Base-by-base conservation (phyloP, 208 protist species). In the Trypanosoma melophagium region DNA sequence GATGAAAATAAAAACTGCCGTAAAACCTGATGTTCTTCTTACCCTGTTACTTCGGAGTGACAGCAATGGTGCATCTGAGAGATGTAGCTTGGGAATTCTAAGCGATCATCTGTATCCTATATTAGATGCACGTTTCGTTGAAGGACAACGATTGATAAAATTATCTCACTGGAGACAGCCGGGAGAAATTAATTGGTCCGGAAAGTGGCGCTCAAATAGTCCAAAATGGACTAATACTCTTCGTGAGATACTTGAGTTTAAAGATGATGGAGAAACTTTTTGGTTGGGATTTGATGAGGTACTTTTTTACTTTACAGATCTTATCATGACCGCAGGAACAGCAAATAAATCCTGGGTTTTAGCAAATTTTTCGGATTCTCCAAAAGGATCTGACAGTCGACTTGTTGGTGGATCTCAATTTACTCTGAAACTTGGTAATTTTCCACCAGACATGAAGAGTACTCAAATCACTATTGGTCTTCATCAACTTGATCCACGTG, bases 231-330 rank as follows among this genome's bases (percentile, higher is more conserved):
- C 73, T 42, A n/a, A 74, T 54, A 76, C 83, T 13, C 58, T 92
- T 35, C 80, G 72, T 47, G 55, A 71, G 2, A 53, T 77, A 25
- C 65, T 89, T 13, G 72, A 86, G 35, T 87, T 85, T 71, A 67
- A 62, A 22, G 45, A 79, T 53, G 67, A 61, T 17, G 68, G 71
- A 19, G 52, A 76, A 38, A 79, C 65, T 40, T 76, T 90, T 57
- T 96, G 91, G 89, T 69, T 96, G 64, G 72, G 71, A 44, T 84
- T 92, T 21, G 91, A 93, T 56, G 91, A 96, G 65, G 71, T 90
- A 42, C 59, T 93, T 17, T 91, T 93, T 71, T 96, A 94, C 78
- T 96, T 93, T 69, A 92, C 82, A 14, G 70, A 89, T 49, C 28
- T 95, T 41, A 65, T 94, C 42, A 79, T 84, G 40, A 90, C 81